phyloP scores from a whole-genome alignment of 108 stramenopile species.

The Skeletonema potamos region DNA sequence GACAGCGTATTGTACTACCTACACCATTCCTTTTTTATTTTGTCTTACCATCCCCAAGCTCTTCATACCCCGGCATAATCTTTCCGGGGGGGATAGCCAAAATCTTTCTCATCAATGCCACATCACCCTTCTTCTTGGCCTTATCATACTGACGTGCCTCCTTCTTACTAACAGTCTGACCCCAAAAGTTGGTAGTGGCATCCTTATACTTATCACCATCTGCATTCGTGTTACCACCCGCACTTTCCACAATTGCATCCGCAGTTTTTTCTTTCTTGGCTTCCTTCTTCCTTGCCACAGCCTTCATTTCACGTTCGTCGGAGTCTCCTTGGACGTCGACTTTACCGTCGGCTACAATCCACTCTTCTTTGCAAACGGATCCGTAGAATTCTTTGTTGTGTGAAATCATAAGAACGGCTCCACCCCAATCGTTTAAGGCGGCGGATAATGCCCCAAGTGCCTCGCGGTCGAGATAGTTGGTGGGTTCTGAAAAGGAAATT shows the following conservation, averaged over 20 bases:
- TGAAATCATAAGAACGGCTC: slow-evolving; percentile 98
- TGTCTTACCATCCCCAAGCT: slow-evolving; percentile 85
- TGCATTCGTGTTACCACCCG: slow-evolving; percentile 78
- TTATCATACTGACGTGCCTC: slow-evolving; percentile 85
- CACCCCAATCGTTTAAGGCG: slow-evolving; percentile 94
- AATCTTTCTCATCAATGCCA: slow-evolving; percentile 83
- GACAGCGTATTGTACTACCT: no score
- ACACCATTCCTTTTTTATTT: background rate
- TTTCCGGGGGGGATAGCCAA: slow-evolving; percentile 82
- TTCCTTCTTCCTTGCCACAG: slow-evolving; percentile 81
- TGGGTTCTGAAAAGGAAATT: no score
- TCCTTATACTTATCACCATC: slow-evolving; percentile 92
- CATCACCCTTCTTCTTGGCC: slow-evolving; percentile 90
- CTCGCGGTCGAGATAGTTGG: slow-evolving; percentile 98
- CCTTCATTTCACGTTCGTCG: slow-evolving; percentile 88
- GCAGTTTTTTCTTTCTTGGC: slow-evolving; percentile 70
- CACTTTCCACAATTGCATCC: slow-evolving; percentile 71
- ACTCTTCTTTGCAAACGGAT: slow-evolving; percentile 94
- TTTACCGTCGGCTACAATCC: slow-evolving; percentile 87
- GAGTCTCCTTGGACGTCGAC: slow-evolving; percentile 82
- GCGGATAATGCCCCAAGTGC: slow-evolving; percentile 92
- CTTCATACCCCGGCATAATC: slow-evolving; percentile 89
- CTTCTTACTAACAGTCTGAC: slow-evolving; percentile 86
- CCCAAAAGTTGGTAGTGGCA: slow-evolving; percentile 87
- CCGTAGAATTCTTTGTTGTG: slow-evolving; percentile 97